Evolutionary conservation across 441 rosid species (phyloP).

Genomic region (Syzygium malaccense): DNA sequence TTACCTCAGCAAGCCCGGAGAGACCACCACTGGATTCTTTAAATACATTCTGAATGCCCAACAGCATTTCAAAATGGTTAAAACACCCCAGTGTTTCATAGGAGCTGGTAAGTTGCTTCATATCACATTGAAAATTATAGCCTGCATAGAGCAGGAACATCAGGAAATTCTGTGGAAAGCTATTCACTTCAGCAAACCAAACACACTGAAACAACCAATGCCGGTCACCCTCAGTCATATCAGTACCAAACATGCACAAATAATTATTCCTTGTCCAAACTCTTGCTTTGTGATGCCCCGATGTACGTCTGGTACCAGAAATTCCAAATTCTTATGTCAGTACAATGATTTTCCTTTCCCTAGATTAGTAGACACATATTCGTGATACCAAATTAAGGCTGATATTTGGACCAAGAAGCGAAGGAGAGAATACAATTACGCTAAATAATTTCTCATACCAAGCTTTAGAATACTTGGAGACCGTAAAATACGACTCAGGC

Average conservation of each 20-base stretch:
- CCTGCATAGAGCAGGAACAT: too few relatives aligned
- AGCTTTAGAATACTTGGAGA: constrained; percentile 73
- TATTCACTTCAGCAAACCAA: neutral
- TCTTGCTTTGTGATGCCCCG: neutral
- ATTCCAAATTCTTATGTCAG: neutral
- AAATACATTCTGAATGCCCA: too few relatives aligned
- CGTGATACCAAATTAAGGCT: neutral
- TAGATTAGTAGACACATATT: neutral
- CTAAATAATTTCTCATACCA: constrained; percentile 38
- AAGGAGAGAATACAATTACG: neutral
- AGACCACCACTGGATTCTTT: constrained; percentile 47
- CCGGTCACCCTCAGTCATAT: neutral
- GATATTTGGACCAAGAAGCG: neutral
- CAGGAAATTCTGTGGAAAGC: too few relatives aligned
- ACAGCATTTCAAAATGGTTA: too few relatives aligned
- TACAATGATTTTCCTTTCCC: neutral
- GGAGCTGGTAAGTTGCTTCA: too few relatives aligned
- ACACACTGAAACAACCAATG: neutral
- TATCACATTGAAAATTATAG: too few relatives aligned
- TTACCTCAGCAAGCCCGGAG: constrained; percentile 78
- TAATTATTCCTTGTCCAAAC: neutral
- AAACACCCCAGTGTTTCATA: too few relatives aligned
- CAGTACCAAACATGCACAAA: neutral
- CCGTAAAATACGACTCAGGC: constrained; percentile 68
- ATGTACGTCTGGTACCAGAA: neutral